Percentiles rank a stretch among this genome's conserved stretches.
phyloP scores from a whole-genome alignment of 192 early-diverging fungal genomes.

The Entomortierella chlamydospora region DNA sequence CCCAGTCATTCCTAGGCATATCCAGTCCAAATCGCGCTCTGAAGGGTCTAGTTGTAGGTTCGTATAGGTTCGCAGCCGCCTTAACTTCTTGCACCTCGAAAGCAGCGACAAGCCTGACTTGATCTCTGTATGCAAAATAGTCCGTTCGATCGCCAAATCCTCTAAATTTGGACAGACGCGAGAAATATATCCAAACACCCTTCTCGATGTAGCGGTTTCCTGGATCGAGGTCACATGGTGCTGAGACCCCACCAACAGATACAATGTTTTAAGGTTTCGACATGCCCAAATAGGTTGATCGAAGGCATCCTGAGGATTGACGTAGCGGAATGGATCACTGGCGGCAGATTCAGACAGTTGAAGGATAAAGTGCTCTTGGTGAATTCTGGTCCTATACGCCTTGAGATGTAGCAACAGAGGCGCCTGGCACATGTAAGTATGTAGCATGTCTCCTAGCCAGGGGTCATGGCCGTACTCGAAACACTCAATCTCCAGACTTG shows the following conservation, averaged over 20 bases:
- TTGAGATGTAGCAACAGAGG: constrained; percentile 13
- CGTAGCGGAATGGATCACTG: too few relatives aligned
- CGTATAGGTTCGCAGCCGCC: not conserved
- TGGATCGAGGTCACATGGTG: not conserved
- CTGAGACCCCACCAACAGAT: not conserved
- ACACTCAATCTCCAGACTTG: constrained; percentile 8
- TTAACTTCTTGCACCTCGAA: not conserved
- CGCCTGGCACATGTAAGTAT: constrained; percentile 7
- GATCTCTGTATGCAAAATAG: not conserved
- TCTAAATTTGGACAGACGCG: constrained; percentile 9
- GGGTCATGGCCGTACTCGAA: not conserved
- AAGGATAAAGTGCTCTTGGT: not conserved
- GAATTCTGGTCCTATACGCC: not conserved
- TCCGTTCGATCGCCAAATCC: constrained; percentile 1
- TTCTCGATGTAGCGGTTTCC: not conserved
- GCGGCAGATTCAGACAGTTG: not conserved
- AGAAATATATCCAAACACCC: constrained; percentile 17
- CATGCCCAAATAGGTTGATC: constrained; percentile 18
- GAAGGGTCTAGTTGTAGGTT: not conserved
- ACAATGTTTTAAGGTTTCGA: constrained; percentile 1
- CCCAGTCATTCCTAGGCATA: constrained; percentile 8
- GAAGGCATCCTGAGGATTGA: not conserved
- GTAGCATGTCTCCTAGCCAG: not conserved
- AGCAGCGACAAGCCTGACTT: not conserved
- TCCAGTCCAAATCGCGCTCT: constrained; percentile 9